Evolutionary conservation across 306 rosid genomes (phyloP).

Genomic region (Rosa multiflora): DNA sequence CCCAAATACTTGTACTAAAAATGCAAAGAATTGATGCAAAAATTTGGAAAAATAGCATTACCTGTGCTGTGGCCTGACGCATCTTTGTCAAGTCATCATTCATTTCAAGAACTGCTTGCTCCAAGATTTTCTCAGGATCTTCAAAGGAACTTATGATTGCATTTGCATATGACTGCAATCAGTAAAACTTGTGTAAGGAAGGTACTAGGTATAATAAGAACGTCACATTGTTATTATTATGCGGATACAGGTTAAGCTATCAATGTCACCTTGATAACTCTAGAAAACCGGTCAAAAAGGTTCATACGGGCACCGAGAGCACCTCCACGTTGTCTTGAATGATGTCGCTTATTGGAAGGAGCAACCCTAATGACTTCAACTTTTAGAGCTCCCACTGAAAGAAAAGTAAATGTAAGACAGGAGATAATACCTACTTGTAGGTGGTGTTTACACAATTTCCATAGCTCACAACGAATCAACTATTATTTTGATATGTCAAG

Average conservation of each 20-base stretch:
- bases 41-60: slow-evolving; percentile 29
- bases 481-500: neutral
- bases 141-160: slow-evolving; percentile 83
- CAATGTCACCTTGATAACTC: slow-evolving; percentile 77
- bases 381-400: slow-evolving; percentile 38
- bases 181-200: slow-evolving; percentile 28
- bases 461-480: neutral
- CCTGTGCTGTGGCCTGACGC: slow-evolving; percentile 99
- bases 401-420: neutral
- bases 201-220: slow-evolving; percentile 20
- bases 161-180: slow-evolving; percentile 90
- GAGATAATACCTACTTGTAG: neutral
- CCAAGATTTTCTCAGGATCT: slow-evolving; percentile 96
- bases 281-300: slow-evolving; percentile 81
- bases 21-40: neutral
- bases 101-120: slow-evolving; percentile 96
- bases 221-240: slow-evolving; percentile 17
- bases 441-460: neutral
- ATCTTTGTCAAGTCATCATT: slow-evolving; percentile 90
- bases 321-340: slow-evolving; percentile 53
- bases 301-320: slow-evolving; percentile 78
- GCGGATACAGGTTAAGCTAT: neutral
- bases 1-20: neutral
- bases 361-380: slow-evolving; percentile 40
- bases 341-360: slow-evolving; percentile 33